Conservation (phyloP, 352 stramenopile genomes). For the Phytophthora quininea region DNA sequence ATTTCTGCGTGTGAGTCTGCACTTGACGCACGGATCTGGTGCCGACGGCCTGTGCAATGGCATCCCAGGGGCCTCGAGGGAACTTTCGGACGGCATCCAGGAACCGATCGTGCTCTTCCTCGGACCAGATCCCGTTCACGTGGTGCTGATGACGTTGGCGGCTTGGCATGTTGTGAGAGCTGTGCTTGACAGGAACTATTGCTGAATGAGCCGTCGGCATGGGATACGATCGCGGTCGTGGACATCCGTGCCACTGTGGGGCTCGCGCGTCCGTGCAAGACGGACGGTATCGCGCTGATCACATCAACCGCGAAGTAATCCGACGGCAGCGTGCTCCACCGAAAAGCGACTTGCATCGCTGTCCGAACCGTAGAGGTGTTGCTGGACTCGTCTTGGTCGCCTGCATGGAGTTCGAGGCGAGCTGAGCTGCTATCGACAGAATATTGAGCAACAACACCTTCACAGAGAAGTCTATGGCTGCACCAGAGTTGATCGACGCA, state of each 20-base stretch:
- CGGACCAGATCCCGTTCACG: constrained; percentile 50
- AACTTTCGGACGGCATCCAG: constrained; percentile 52
- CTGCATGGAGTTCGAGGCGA: too few relatives aligned
- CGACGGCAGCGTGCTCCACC: too few relatives aligned
- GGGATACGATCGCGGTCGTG: too few relatives aligned
- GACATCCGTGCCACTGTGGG: background rate
- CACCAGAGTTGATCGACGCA: too few relatives aligned
- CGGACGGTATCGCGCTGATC: background rate
- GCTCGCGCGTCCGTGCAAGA: too few relatives aligned
- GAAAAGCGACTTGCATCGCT: too few relatives aligned
- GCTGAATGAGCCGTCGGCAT: background rate
- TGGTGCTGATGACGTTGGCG: background rate
- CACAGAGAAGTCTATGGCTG: too few relatives aligned
- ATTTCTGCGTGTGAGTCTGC: constrained; percentile 73
- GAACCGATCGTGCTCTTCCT: constrained; percentile 68
- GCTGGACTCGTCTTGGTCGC: too few relatives aligned
- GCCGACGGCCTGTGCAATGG: constrained; percentile 47
- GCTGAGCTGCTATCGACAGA: too few relatives aligned
- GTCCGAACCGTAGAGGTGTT: too few relatives aligned
- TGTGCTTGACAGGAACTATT: background rate
- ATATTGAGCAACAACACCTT: too few relatives aligned
- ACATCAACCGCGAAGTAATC: background rate
- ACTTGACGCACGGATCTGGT: constrained; percentile 67
- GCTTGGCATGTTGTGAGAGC: background rate
- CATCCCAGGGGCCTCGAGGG: constrained; percentile 48